Evolutionary conservation across 1,284 basidiomycete species (phyloP).

Genomic region (Malassezia psittaci): DNA sequence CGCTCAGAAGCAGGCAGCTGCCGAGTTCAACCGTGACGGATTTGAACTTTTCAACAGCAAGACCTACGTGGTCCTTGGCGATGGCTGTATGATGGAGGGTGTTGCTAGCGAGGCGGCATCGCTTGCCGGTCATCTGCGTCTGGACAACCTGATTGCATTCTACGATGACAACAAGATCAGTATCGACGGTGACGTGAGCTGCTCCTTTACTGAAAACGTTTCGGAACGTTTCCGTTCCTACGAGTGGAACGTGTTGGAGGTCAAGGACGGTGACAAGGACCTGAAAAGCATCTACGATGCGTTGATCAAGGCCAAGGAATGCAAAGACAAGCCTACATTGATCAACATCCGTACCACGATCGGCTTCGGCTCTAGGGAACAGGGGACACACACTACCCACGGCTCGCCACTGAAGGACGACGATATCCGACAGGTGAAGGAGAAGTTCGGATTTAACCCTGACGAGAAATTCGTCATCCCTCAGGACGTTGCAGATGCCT

Average conservation of each 20-base stretch:
- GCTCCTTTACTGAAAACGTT: constrained; percentile 90
- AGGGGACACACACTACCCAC: constrained; percentile 86
- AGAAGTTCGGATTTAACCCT: constrained; percentile 71
- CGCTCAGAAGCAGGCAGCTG: constrained; percentile 77
- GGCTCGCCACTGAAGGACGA: constrained; percentile 84
- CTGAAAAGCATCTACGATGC: constrained; percentile 68
- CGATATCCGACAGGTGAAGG: constrained; percentile 74
- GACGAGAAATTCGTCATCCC: constrained; percentile 72
- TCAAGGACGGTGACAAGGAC: constrained; percentile 75
- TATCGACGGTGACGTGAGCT: constrained; percentile 83
- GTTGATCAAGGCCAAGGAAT: constrained; percentile 65
- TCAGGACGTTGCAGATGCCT: constrained; percentile 62
- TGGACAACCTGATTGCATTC: constrained; percentile 69
- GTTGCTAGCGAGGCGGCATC: constrained; percentile 80
- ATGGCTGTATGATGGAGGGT: constrained; percentile 94
- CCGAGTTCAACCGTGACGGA: constrained; percentile 75
- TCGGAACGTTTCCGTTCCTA: constrained; percentile 76
- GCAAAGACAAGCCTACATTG: constrained; percentile 72
- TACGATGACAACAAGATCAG: constrained; percentile 65
- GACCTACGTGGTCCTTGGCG: constrained; percentile 80
- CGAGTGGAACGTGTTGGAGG: constrained; percentile 83
- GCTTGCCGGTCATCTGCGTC: constrained; percentile 78
- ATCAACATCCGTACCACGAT: constrained; percentile 81
- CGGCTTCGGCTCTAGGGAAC: constrained; percentile 80
- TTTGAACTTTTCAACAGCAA: constrained; percentile 79